Evolutionary conservation across 192 early-diverging fungal species (phyloP).

Genomic region (Linnemannia exigua): DNA sequence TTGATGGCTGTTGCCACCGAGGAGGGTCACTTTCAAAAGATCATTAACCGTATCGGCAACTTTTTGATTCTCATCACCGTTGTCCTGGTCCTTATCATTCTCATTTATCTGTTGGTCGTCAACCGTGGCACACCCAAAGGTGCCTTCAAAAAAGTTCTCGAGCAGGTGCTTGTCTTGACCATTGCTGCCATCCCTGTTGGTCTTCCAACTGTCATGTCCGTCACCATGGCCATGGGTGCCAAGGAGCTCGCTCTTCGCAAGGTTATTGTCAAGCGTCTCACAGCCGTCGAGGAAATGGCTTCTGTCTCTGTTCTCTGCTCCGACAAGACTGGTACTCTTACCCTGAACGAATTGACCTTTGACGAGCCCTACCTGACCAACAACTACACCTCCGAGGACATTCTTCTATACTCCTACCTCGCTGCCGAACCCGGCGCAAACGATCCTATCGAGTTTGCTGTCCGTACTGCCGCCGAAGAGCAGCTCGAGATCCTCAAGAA

Average conservation of each 20-base stretch:
- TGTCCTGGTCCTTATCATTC: constrained; percentile 84
- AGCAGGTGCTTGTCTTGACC: constrained; percentile 84
- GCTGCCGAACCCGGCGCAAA: constrained; percentile 93
- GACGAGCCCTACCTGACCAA: constrained; percentile 87
- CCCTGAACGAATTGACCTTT: constrained; percentile 94
- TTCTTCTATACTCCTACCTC: constrained; percentile 86
- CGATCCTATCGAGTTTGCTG: constrained; percentile 93
- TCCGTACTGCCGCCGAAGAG: constrained; percentile 86
- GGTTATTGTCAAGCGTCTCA: constrained; percentile 96
- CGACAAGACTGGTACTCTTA: constrained; percentile 96
- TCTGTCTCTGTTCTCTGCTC: constrained; percentile 90
- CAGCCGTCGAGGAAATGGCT: constrained; percentile 95
- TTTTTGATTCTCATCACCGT: constrained; percentile 89
- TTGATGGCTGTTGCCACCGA: constrained; percentile 93
- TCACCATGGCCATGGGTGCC: constrained; percentile 98
- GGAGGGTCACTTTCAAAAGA: constrained; percentile 97
- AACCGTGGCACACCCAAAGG: constrained; percentile 55
- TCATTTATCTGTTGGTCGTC: constrained; percentile 75
- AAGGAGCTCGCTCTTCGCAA: constrained; percentile 92
- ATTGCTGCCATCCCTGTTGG: constrained; percentile 95
- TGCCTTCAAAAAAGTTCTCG: constrained; percentile 61
- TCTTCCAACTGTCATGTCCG: constrained; percentile 95
- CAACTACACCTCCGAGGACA: constrained; percentile 80
- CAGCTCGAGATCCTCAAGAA: constrained; percentile 77
- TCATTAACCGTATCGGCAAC: constrained; percentile 94